phyloP scores from a whole-genome alignment of 192 early-diverging fungal genomes.

The Piromyces finnis region DNA sequence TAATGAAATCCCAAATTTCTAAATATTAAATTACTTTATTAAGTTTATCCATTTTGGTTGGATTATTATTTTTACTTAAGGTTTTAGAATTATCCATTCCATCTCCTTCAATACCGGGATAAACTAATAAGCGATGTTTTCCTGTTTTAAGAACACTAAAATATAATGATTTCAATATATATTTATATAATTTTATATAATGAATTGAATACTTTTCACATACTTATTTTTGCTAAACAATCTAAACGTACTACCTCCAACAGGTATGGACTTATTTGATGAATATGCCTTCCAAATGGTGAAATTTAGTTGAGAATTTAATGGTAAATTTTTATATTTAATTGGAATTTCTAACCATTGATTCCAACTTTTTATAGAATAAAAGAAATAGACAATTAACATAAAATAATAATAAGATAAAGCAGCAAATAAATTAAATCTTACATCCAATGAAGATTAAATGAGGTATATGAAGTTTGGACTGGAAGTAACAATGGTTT shows the following conservation, averaged over 20 bases:
- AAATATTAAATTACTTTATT: conserved; percentile 37
- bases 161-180: not conserved
- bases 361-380: conserved; percentile 47
- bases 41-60: conserved; percentile 62
- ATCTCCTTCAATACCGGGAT: not conserved
- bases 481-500: not conserved
- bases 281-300: conserved; percentile 65
- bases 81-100: not conserved
- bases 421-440: not conserved
- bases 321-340: conserved; percentile 67
- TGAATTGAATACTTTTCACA: too few relatives aligned
- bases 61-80: conserved; percentile 26
- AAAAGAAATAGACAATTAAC: too few relatives aligned
- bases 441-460: not conserved
- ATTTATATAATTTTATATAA: too few relatives aligned
- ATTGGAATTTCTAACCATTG: conserved; percentile 85
- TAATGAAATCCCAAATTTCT: not conserved
- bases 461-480: not conserved
- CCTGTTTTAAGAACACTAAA: conserved; percentile 67
- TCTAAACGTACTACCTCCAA: conserved; percentile 59
- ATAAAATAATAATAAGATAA: not conserved
- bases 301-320: conserved; percentile 45
- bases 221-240: conserved; percentile 71
- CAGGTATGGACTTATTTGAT: conserved; percentile 47
- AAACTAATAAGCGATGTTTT: conserved; percentile 50